Conservation (phyloP, 2,329 filamentous ascomycete species). For the Coleophoma crateriformis region DNA sequence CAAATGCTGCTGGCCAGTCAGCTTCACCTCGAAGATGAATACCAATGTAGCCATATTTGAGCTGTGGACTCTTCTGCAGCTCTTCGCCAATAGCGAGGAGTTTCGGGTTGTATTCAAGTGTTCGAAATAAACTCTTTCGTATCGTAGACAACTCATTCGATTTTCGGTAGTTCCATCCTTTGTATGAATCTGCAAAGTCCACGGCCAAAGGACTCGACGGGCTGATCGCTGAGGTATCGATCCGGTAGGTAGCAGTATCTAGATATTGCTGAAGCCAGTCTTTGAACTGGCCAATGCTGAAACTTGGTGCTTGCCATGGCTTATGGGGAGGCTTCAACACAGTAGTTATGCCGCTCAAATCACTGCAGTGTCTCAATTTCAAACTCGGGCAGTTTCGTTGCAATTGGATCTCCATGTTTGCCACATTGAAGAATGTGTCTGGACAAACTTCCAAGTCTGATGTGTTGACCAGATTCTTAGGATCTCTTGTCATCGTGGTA, state of each 20-base stretch:
- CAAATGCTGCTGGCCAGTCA: conserved; percentile 16
- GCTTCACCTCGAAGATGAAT: conserved; percentile 17
- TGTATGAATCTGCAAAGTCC: conserved; percentile 13
- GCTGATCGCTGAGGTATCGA: conserved; percentile 8
- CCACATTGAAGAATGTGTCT: conserved; percentile 11
- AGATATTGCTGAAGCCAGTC: conserved; percentile 2
- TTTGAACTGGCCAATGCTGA: not conserved
- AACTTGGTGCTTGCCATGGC: not conserved
- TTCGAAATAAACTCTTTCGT: conserved; percentile 15
- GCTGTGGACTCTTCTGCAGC: conserved; percentile 6
- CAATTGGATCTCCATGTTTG: conserved; percentile 4
- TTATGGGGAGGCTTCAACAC: conserved; percentile 3
- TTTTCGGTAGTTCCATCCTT: conserved; percentile 14
- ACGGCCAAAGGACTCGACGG: conserved; percentile 7
- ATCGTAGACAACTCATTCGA: conserved; percentile 10
- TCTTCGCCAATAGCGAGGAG: conserved; percentile 8
- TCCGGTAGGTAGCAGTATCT: not conserved
- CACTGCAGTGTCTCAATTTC: conserved; percentile 10
- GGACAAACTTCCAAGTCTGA: conserved; percentile 3
- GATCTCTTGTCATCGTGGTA: conserved; percentile 6
- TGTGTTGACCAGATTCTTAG: conserved; percentile 4
- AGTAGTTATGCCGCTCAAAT: conserved; percentile 10
- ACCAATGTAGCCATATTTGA: conserved; percentile 14
- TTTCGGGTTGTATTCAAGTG: conserved; percentile 10
- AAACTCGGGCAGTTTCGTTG: conserved; percentile 10